Evolutionary conservation across 2,329 filamentous ascomycete species (phyloP), one percentile per base, ranked within the genome.

Genomic region (Rhynchosporium agropyri): DNA sequence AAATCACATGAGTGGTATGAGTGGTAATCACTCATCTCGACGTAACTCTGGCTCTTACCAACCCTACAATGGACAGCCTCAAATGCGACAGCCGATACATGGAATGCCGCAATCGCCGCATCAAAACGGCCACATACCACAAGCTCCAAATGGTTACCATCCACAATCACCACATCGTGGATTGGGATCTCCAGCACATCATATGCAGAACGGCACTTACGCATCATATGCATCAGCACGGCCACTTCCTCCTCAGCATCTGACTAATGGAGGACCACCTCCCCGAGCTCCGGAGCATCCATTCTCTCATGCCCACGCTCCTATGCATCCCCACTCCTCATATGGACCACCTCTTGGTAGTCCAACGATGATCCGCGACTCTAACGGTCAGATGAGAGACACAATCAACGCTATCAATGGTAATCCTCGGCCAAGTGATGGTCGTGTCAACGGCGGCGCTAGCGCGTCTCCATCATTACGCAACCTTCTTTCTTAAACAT

Each of bases 381-480:
- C 70, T 53, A 69, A 72, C 66, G 70, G 69, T 48, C 73, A 75
- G 43, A 60, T 33, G 43, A 72, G 67, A 55, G 70, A 69, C 49
- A 33, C 54, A 36, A 63, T 61, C 70, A 73, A 61, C 40, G 59
- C 38, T 68, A 74, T 68, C 53, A 69, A 62, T 31, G 76, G 73
- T 58, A 68, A 70, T 8, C 65, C 72, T 36, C 62, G 76, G 53
- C 71, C 77, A 58, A 70, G 72, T 58, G 81, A 83, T 55, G 74
- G 65, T 26, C 78, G 82, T 54, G 79, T 81, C 38, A 77, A 81
- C 36, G 84, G 83, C 57, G 89, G 89, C n/a, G 89, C 89, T 3
- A 92, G 90, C 71, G 89, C 89, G 15, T 92, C 87, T 71, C 89
- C 90, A 10, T 92, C 89, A 9, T 75, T 93, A 65, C 85, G 87